A percentile compares a stretch with the other conserved stretches of the same genome.
Conservation (phyloP, 129 eudicot genomes). For the Lactuca sativa region DNA sequence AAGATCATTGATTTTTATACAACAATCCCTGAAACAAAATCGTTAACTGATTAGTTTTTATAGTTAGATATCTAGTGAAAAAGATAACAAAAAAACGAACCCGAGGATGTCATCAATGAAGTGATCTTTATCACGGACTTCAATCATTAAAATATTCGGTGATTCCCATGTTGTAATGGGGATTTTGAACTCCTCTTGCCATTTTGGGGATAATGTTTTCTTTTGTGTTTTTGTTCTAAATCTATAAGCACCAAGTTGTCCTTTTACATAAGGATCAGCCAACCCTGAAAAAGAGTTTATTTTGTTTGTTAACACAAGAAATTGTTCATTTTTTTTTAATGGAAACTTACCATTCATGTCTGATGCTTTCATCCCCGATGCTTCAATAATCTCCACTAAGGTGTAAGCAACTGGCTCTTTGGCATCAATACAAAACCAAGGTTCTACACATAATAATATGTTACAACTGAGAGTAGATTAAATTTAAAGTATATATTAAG, state of each 20-base stretch:
- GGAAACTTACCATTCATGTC: conserved; percentile 68
- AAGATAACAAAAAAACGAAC: conserved; percentile 36
- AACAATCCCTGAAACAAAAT: conserved; percentile 58
- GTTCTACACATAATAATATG: conserved; percentile 29
- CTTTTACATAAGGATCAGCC: conserved; percentile 92
- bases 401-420: conserved; percentile 80
- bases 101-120: conserved; percentile 73
- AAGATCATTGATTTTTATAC: conserved; percentile 60
- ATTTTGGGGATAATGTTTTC: conserved; percentile 85
- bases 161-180: conserved; percentile 89
- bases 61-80: neutral
- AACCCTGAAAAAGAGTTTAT: conserved; percentile 54
- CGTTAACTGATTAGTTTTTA: neutral
- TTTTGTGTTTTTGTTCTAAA: conserved; percentile 73
- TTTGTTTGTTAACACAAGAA: neutral
- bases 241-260: conserved; percentile 81
- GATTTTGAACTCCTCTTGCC: conserved; percentile 87
- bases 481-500: neutral
- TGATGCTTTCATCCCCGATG: conserved; percentile 75
- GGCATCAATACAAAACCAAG: conserved; percentile 87
- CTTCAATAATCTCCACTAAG: conserved; percentile 78
- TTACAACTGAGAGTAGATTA: neutral
- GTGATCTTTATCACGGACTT: conserved; percentile 82
- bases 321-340: neutral
- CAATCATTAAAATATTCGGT: conserved; percentile 57